These are phyloP conservation scores for Aspergillus eucalypticola DNA, from an alignment of 2,329 filamentous ascomycete genomes.

Conservation along the genomic window DNA sequence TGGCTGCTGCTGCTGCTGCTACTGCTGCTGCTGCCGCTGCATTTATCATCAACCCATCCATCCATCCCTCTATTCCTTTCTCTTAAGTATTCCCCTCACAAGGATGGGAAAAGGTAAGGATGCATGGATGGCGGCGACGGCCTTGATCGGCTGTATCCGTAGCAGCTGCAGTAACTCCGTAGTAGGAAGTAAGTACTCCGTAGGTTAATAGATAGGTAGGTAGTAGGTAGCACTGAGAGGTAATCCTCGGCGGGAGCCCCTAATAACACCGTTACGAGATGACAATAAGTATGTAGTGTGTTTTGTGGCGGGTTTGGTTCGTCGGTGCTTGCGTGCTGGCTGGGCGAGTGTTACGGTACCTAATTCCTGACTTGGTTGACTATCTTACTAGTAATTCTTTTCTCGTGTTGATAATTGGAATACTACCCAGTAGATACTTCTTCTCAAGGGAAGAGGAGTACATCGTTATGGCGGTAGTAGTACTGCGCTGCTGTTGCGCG, in stretches of 20 bases:
- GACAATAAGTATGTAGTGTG: too few species aligned
- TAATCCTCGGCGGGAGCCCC: not conserved
- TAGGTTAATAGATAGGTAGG: too few species aligned
- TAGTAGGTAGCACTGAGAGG: not conserved
- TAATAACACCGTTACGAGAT: not conserved
- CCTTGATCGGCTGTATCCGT: not conserved
- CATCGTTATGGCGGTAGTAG: not conserved
- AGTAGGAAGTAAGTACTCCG: too few species aligned
- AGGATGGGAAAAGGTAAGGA: not conserved
- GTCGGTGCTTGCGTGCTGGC: too few species aligned
- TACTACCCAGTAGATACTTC: too few species aligned
- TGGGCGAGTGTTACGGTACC: not conserved
- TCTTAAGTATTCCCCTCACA: not conserved
- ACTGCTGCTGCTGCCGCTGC: not conserved
- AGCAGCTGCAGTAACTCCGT: too few species aligned
- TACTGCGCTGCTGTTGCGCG: conserved; percentile 6
- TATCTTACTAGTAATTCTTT: not conserved
- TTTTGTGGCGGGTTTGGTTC: too few species aligned
- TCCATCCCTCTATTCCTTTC: not conserved
- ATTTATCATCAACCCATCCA: not conserved
- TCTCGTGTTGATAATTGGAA: not conserved
- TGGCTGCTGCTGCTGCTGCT: too few species aligned
- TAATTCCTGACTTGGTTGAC: too few species aligned
- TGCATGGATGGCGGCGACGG: not conserved
- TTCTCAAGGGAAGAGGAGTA: too few species aligned